Conservation (phyloP, 345 rosid species). For the Iberis pinnata region DNA sequence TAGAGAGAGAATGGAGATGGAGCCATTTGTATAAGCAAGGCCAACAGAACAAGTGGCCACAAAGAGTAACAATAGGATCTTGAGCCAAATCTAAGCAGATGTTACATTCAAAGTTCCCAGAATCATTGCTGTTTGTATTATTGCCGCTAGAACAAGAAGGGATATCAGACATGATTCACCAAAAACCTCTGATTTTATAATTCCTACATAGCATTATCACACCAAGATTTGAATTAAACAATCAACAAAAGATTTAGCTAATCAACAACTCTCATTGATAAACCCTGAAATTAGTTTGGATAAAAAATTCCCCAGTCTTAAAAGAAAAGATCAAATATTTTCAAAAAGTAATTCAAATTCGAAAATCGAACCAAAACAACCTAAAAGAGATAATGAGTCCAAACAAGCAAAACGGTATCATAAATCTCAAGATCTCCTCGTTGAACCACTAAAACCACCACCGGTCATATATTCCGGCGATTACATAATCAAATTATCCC, state of each 20-base stretch:
- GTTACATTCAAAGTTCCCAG: conserved; percentile 88
- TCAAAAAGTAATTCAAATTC: neutral
- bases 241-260: neutral
- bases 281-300: neutral
- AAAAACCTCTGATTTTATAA: conserved; percentile 32
- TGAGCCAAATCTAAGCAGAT: conserved; percentile 98
- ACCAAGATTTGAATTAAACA: neutral
- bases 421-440: conserved; percentile 26
- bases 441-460: conserved; percentile 24
- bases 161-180: conserved; percentile 60
- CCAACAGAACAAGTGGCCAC: conserved; percentile 99
- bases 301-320: too few species aligned
- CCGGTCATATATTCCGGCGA: neutral
- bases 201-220: conserved; percentile 18
- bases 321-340: neutral
- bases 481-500: neutral
- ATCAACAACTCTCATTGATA: neutral
- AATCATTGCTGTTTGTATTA: conserved; percentile 52
- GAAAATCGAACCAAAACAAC: neutral
- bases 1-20: conserved; percentile 64
- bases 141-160: conserved; percentile 50
- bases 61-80: conserved; percentile 93
- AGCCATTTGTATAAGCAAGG: conserved; percentile 99
- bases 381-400: neutral
- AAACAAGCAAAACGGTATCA: neutral